Base-by-base conservation (phyloP, 2,329 filamentous ascomycete genomes). In the Ophiocordyceps polyrhachis-furcata region DNA sequence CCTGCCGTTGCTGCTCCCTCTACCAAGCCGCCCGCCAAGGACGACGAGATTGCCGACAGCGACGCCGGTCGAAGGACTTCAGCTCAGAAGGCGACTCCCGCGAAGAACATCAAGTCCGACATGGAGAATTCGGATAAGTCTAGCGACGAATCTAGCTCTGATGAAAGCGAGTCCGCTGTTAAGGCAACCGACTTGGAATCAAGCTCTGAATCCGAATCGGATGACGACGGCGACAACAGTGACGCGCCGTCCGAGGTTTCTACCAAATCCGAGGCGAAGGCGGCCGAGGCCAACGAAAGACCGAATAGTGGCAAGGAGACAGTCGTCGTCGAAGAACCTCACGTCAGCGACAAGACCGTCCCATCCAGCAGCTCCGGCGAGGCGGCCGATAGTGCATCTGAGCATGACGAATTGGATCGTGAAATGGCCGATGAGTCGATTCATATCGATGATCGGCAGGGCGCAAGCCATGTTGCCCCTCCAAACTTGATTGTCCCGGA, bases 401-500 rank as follows among this genome's bases (percentile, higher is more conserved):
- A 55, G 20, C 53, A 50, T 19, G 52, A 51, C 23, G 58, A 58
- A 29, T 54, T 55, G 7, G 54, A 55, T n/a, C 51, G 56, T 14
- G 55, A 58, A 29, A 58, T 57, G 48, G 56, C 52, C 4, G 62
- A 67, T 40, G 58, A 65, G 50, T 63, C 67, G 1, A 62, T 63
- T 52, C 59, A 62, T 41, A 58, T 63, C n/a, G 51, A 55, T 20
- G 55, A 60, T 42, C 60, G 60, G 15, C 51, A 58, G 38, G 44
- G 47, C 25, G 43, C 44, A 49, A 48, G 42, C 50, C 62, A 62
- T 45, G 52, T 56, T 57, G 66, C 69, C 41, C 48, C 71, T 3
- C 60, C 63, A 25, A 63, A 64, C 35, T 62, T 72, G 31, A 60
- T 73, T 32, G 63, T 63, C 13, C 73, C 69, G 6, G 68, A 73